Base-by-base conservation (phyloP, 352 stramenopile genomes). In the Saprolegnia parasitica region DNA sequence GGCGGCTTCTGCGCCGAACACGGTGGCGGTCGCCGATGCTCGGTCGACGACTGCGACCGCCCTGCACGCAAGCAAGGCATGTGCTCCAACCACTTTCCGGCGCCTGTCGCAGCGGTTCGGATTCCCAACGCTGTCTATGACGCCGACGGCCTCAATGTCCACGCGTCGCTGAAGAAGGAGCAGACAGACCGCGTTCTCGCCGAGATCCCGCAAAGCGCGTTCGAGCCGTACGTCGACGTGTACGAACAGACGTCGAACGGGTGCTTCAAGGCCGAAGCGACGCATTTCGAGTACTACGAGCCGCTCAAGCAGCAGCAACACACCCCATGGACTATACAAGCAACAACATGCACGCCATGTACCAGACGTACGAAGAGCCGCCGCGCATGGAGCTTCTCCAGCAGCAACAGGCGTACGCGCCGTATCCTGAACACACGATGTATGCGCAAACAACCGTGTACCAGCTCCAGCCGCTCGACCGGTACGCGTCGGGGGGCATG, bases 1-100 rank as follows among this genome's bases (percentile, higher is more conserved):
- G 88, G 87, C 29, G 88, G 88, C 49, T 95, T 88, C 67, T 96
- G 88, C 71, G 87, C 87, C 5, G 81, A 92, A 58, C 88, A 96
- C 70, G 88, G 88, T 56, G 88, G 88, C 40, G 88, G 87, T 71
- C 91, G 92, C 68, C 84, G 87, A 20, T 96, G 88, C 73, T 81
- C 88, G 65, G 72, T 88, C 60, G 56, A 80, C 4, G 80, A 77
- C 37, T 96, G 88, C 77, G 89, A 90, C 74, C 89, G 89, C 57
- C 88, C 87, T 0, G 85, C 85, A 37, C 83, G 88, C 29, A 92
- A 93, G 72, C 88, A 91, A 72, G 88, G 88, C 56, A 91, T 92
- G 72, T 96, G 88, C 77, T 94, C 87, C 39, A 85, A 87, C 72
- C 88, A 96, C 71, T 56, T 54, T 24, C 56, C 37, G 16, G 21